These are phyloP conservation scores for Inga oerstediana DNA, from an alignment of 306 rosid species.

Conservation along the genomic window DNA sequence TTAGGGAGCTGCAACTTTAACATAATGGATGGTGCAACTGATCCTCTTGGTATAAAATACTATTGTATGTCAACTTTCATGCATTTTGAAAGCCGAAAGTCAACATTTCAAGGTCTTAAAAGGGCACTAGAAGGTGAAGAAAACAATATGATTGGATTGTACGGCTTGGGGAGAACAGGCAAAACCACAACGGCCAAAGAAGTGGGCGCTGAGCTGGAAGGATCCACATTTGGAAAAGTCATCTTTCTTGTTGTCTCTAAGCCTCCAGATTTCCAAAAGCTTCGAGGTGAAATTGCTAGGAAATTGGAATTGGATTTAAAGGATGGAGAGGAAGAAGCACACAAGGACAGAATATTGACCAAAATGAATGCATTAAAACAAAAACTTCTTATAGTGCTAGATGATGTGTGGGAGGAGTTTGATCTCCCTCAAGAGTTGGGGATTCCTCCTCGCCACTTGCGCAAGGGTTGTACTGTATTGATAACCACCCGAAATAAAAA, in stretches of 20 bases:
- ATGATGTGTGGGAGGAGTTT: conserved; percentile 32
- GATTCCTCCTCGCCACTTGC: not conserved
- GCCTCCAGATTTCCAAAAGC: not conserved
- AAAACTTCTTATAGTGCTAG: conserved; percentile 19
- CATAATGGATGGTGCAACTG: too few species aligned
- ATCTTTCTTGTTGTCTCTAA: not conserved
- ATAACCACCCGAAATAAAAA: conserved; percentile 2
- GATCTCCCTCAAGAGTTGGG: conserved; percentile 17
- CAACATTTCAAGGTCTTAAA: too few species aligned
- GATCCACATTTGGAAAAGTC: not conserved
- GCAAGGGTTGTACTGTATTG: not conserved
- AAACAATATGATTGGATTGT: too few species aligned
- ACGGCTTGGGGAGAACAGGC: too few species aligned
- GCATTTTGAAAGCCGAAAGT: too few species aligned
- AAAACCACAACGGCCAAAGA: too few species aligned
- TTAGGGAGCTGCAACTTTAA: too few species aligned
- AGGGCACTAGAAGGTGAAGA: too few species aligned
- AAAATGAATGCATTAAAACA: too few species aligned
- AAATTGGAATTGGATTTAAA: not conserved
- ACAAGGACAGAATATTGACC: not conserved
- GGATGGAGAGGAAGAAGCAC: not conserved
- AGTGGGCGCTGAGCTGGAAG: not conserved
- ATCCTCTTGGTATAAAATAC: too few species aligned
- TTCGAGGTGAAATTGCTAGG: not conserved
- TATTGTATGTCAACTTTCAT: too few species aligned